A percentile compares a stretch with the other conserved stretches of the same genome.
These are phyloP conservation scores for Plectosphaerella plurivora DNA, from an alignment of 2,329 filamentous ascomycete genomes.

Conservation along the genomic window DNA sequence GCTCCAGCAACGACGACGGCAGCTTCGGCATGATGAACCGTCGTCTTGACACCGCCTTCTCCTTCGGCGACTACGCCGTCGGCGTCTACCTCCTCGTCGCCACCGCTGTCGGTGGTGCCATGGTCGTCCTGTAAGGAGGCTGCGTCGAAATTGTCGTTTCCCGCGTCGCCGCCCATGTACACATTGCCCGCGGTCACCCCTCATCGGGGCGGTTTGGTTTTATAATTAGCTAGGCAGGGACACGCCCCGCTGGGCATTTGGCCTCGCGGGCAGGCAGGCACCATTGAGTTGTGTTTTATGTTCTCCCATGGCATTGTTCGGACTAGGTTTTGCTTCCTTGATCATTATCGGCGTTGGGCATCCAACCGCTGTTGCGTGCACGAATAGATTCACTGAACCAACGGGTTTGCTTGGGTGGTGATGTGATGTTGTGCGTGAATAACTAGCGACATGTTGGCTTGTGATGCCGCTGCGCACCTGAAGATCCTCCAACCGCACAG, in stretches of 20 bases:
- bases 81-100: constrained; percentile 49
- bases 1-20: constrained; percentile 15
- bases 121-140: constrained; percentile 45
- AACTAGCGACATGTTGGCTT: no score
- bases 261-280: neutral
- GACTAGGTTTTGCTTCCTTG: neutral
- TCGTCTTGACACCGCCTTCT: constrained; percentile 32
- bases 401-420: no score
- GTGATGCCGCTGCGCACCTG: no score
- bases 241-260: neutral
- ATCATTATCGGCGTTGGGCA: neutral
- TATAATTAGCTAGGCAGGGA: neutral
- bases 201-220: neutral
- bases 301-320: neutral
- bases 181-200: neutral
- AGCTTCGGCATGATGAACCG: constrained; percentile 32
- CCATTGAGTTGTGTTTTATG: neutral
- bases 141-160: neutral
- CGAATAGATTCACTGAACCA: neutral
- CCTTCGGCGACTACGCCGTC: constrained; percentile 41
- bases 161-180: neutral
- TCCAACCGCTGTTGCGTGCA: neutral
- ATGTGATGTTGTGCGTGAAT: no score
- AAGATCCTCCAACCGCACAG: no score
- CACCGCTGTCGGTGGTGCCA: constrained; percentile 45